phyloP scores from a whole-genome alignment of 495 filamentous ascomycete species.

The Aspergillus biplanus region DNA sequence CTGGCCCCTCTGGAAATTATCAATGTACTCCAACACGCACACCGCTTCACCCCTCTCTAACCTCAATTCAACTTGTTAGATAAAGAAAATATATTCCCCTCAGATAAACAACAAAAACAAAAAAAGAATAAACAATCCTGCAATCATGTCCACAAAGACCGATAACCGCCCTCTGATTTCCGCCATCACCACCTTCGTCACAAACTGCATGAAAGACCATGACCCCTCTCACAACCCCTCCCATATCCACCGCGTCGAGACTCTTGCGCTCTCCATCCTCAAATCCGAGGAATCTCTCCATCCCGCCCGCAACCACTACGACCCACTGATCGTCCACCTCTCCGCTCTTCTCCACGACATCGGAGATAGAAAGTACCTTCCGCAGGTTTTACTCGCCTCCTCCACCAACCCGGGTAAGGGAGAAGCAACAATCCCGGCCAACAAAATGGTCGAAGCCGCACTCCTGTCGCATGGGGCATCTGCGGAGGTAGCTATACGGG shows the following conservation, averaged over 20 bases:
- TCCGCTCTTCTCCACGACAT: conserved; percentile 85
- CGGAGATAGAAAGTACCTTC: conserved; percentile 80
- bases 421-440: conserved; percentile 39
- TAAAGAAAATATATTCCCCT: not conserved
- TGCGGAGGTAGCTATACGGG: conserved; percentile 56
- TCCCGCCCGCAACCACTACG: conserved; percentile 31
- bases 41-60: not conserved
- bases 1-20: too few species aligned
- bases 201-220: conserved; percentile 75
- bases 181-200: conserved; percentile 60
- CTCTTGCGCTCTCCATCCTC: conserved; percentile 67
- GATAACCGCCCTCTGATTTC: conserved; percentile 28
- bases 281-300: conserved; percentile 37
- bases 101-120: not conserved
- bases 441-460: conserved; percentile 58
- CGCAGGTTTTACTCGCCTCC: not conserved
- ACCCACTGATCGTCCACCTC: conserved; percentile 65
- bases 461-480: conserved; percentile 61
- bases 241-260: conserved; percentile 80
- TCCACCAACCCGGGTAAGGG: not conserved
- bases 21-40: too few species aligned
- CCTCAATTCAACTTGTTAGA: not conserved
- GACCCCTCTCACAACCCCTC: conserved; percentile 85
- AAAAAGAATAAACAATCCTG: not conserved
- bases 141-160: not conserved